Base-by-base conservation (phyloP, 805 yeast genomes). In the Saccharomyces paradoxus region DNA sequence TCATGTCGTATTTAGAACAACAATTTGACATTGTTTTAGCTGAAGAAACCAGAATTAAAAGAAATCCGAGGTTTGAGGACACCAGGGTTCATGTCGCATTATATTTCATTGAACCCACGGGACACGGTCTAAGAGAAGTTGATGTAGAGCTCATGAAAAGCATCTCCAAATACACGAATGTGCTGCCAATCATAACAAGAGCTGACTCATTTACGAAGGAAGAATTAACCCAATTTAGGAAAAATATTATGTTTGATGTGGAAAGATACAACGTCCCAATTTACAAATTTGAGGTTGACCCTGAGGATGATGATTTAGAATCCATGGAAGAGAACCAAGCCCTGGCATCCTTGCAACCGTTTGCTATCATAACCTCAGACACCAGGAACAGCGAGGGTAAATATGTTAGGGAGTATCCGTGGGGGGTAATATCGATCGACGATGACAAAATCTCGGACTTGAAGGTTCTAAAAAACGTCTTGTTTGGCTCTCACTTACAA, bases 61-160 rank as follows among this genome's bases (percentile, higher is more conserved):
- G 97, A 77, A 88, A 89, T 67, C 96, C 96, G 27, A 76, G 88
- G 59, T 83, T 86, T 65, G 84, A 80, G 61, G 92, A 87, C 71
- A 78, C 90, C 17, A 76, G 94, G 62, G 88, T 87, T 46, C 94
- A 87, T 65, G 83, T 82, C 7, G 79, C 86, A 58, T 69, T 87
- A 50, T 87, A 87, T 67, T 86, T 87, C 64, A 79, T 87, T 59
- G 81, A 86, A 51, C 86, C 92, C 1, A 76, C 83, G 3, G 95
- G 95, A 17, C 94, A 87, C 67, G 91, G 92, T 1, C 74, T 87
- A 58, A 75, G 86, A 56, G 92, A 87, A 66, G 65, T 87, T 55
- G 95, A 87, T 65, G 81, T 87, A 41, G 81, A 77, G 60, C 76
- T 85, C 56, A 86, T 87, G 88, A 84, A 85, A 64, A 76, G 76